Base-by-base conservation (phyloP, 495 filamentous ascomycete species). In the Lasiosphaeria ovina region DNA sequence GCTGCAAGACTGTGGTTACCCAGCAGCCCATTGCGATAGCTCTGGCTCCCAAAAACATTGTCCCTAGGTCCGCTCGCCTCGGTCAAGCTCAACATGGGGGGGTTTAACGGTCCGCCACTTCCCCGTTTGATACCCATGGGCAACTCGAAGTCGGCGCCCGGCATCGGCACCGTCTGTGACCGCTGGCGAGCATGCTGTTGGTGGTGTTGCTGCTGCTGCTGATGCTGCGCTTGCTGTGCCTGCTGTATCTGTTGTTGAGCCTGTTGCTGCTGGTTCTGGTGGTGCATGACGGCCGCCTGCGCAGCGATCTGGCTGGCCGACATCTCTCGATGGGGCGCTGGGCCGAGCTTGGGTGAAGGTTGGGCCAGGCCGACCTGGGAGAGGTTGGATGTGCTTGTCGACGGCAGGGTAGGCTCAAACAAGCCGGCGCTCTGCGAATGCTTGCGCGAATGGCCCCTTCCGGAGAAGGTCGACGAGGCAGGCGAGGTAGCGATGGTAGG, bases 221-320 rank as follows among this genome's bases (percentile, higher is more conserved):
- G 58, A 35, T 69, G 66, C 55, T 79, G 78, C 34, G 78, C 76
- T 7, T 80, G 72, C 33, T 56, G 83, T 69, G 57, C 69, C 49
- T 68, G 63, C 14, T 72, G 69, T 54, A 70, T 69, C 47, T 64
- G 69, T 16, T 64, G 64, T 47, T 70, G 71, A 16, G 63, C 64
- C 50, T 66, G 68, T 47, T 80, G 78, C 55, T 86, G 83, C 54
- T 86, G 82, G 60, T 88, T 89, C 85, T 74, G 74, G 45, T 68
- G 69, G 8, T 73, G 65, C 70, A 77, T 76, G 12, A 96, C 93
- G 32, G 92, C 92, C 17, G 93, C 85, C 76, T 97, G 93, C 32
- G 92, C 93, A 17, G 93, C 93, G 65, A 96, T 96, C 68, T 91
- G 85, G 61, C 90, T 93, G 7, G 92, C 90, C 3, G 87, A 79